A percentile compares a stretch with the other conserved stretches of the same genome.
Conservation (phyloP, 179 eudicot species). For the Amaranthus tricolor region DNA sequence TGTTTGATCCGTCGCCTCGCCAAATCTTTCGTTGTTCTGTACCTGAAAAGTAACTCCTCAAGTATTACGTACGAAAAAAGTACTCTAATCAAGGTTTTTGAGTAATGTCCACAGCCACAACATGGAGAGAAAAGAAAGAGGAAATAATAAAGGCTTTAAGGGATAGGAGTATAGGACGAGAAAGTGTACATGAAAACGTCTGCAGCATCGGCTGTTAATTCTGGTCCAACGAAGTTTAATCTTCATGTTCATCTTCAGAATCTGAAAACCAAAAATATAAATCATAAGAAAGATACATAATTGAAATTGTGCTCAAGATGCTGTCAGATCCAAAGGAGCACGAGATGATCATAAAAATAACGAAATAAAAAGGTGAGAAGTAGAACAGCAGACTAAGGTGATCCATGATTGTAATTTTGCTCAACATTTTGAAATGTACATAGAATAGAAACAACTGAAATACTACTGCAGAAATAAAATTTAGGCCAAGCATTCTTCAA, state of each 20-base stretch:
- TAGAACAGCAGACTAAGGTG: too few species aligned
- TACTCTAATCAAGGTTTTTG: neutral
- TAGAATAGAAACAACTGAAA: neutral
- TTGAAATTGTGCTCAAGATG: too few species aligned
- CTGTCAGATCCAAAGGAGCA: too few species aligned
- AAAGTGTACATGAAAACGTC: conserved; percentile 5
- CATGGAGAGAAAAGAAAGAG: neutral
- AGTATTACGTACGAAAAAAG: neutral
- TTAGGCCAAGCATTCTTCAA: too few species aligned
- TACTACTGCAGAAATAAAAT: too few species aligned
- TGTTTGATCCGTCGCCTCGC: too few species aligned
- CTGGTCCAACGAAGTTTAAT: conserved; percentile 39
- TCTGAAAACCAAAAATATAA: conserved; percentile 38
- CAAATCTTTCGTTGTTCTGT: conserved; percentile 7
- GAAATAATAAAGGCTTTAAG: neutral
- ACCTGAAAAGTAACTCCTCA: conserved; percentile 14
- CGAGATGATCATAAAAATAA: too few species aligned
- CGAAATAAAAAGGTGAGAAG: too few species aligned
- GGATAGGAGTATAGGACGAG: neutral
- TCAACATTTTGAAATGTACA: neutral
- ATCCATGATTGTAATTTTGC: too few species aligned
- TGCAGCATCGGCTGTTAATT: conserved; percentile 14
- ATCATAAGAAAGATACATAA: too few species aligned
- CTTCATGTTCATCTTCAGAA: conserved; percentile 90
- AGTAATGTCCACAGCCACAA: neutral